Conservation (phyloP, 441 rosid species). For the Populus trichocarpa region DNA sequence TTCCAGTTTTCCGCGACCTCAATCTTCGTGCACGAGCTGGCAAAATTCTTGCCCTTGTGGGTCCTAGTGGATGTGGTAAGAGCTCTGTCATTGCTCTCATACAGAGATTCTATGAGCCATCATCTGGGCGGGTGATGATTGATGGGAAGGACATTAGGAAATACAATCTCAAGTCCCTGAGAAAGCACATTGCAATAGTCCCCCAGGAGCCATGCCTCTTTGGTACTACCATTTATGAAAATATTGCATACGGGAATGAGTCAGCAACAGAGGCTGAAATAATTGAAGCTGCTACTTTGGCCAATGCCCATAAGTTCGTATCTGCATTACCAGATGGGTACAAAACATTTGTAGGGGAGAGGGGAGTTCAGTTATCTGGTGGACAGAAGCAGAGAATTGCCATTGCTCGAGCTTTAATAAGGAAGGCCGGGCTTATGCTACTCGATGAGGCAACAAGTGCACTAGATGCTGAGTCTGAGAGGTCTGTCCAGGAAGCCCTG, state of each 20-base stretch:
- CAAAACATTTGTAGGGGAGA: slow-evolving; percentile 84
- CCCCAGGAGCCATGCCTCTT: slow-evolving; percentile 98
- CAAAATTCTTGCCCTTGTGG: slow-evolving; percentile 93
- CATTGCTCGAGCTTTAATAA: slow-evolving; percentile 76
- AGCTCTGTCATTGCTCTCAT: slow-evolving; percentile 87
- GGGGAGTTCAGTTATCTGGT: slow-evolving; percentile 93
- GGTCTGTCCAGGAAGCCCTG: slow-evolving; percentile 92
- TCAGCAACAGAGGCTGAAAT: slow-evolving; percentile 85
- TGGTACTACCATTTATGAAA: slow-evolving; percentile 78
- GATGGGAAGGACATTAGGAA: slow-evolving; percentile 94
- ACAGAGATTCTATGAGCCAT: slow-evolving; percentile 86
- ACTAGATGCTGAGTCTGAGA: slow-evolving; percentile 87
- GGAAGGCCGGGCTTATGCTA: slow-evolving; percentile 91
- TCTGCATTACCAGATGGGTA: slow-evolving; percentile 85
- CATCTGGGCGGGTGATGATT: slow-evolving; percentile 84
- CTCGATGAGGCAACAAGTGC: slow-evolving; percentile 99
- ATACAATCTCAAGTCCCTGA: slow-evolving; percentile 85
- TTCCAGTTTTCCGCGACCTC: slow-evolving; percentile 81
- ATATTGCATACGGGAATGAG: slow-evolving; percentile 93
- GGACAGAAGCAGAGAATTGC: slow-evolving; percentile 98
- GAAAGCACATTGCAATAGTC: slow-evolving; percentile 90
- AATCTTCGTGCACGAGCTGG: slow-evolving; percentile 89
- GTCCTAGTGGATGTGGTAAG: slow-evolving; percentile 98
- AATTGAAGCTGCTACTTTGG: slow-evolving; percentile 85
- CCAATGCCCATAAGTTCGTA: slow-evolving; percentile 94